These are phyloP conservation scores for Alternaria rosae DNA, from an alignment of 2,329 filamentous ascomycete genomes.

Conservation along the genomic window DNA sequence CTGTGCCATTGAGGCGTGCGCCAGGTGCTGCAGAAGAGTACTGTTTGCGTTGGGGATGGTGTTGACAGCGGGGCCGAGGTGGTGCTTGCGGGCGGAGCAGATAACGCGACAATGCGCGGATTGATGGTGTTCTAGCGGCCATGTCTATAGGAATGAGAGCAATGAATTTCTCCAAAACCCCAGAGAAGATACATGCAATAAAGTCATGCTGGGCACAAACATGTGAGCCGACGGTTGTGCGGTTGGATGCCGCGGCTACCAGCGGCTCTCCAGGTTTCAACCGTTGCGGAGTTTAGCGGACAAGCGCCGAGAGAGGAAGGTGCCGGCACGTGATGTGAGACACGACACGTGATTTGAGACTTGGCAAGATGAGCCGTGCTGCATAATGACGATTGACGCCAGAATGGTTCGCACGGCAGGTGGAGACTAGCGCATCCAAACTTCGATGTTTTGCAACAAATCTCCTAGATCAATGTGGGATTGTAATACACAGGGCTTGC, in stretches of 20 bases:
- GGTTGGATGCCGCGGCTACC: constrained; percentile 25
- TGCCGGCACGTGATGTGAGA: constrained; percentile 8
- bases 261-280: constrained; percentile 28
- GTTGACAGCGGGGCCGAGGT: constrained; percentile 31
- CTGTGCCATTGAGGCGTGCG: constrained; percentile 78
- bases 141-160: constrained; percentile 22
- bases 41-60: constrained; percentile 29
- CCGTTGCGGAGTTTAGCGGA: constrained; percentile 13
- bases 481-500: not conserved
- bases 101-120: constrained; percentile 41
- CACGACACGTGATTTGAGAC: not conserved
- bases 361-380: not conserved
- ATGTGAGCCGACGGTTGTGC: constrained; percentile 21
- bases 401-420: constrained; percentile 12
- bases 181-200: not conserved
- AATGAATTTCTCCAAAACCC: not conserved
- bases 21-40: constrained; percentile 60
- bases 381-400: constrained; percentile 19
- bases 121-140: constrained; percentile 39
- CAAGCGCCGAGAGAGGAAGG: constrained; percentile 1
- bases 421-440: constrained; percentile 9
- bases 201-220: constrained; percentile 14
- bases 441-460: constrained; percentile 1
- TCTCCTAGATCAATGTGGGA: not conserved
- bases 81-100: constrained; percentile 40